phyloP scores from a whole-genome alignment of 192 early-diverging fungal genomes.

The Backusella macrospora region DNA sequence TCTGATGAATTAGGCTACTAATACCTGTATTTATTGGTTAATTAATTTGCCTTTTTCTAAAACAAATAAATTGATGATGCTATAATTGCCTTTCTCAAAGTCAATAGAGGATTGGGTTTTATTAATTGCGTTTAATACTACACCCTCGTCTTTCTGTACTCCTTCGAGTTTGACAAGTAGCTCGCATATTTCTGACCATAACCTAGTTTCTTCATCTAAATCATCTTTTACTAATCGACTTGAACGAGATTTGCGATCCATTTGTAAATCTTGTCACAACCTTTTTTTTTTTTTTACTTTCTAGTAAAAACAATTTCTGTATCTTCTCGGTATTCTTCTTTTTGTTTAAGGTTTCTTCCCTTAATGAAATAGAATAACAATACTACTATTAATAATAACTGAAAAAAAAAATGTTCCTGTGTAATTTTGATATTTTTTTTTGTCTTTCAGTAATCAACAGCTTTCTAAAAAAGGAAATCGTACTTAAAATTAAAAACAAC shows the following conservation, averaged over 20 bases:
- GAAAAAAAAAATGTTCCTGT: background rate
- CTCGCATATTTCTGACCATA: slow-evolving; percentile 34
- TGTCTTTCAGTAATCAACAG: too few relatives aligned
- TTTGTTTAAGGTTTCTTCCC: background rate
- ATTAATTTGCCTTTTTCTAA: background rate
- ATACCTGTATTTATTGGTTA: slow-evolving; percentile 5
- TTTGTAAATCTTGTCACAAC: background rate
- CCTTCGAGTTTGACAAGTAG: slow-evolving; percentile 36
- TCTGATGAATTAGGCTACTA: background rate
- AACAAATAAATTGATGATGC: background rate
- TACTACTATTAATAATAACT: background rate
- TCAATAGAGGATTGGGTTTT: slow-evolving; percentile 27
- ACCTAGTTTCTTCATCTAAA: slow-evolving; percentile 24
- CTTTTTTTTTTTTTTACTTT: background rate
- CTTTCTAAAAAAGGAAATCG: too few relatives aligned
- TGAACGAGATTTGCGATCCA: slow-evolving; percentile 38
- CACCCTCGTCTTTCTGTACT: slow-evolving; percentile 30
- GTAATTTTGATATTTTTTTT: background rate
- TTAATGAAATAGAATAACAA: background rate
- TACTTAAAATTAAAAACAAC: too few relatives aligned
- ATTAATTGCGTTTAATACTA: slow-evolving; percentile 21
- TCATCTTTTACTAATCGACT: slow-evolving; percentile 26
- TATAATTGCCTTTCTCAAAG: slow-evolving; percentile 29
- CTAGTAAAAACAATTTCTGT: background rate
- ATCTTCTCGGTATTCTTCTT: background rate